phyloP scores from a whole-genome alignment of 805 yeast species.

The Nakazawaea wyomingensis region DNA sequence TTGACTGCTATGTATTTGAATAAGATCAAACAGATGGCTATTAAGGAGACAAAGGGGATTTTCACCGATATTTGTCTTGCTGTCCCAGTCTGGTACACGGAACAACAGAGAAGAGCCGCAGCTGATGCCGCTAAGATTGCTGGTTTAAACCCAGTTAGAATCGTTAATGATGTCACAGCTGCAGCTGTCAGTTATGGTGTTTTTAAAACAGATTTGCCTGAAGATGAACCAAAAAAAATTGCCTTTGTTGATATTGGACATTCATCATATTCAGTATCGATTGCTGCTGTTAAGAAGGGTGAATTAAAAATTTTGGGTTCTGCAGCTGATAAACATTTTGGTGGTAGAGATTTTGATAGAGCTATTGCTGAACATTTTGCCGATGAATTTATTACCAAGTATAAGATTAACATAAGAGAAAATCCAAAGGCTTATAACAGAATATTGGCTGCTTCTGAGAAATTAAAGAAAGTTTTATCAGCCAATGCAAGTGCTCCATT shows the following conservation, averaged over 20 bases:
- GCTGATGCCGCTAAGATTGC: slow-evolving; percentile 94
- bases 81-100: slow-evolving; percentile 97
- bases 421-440: slow-evolving; percentile 96
- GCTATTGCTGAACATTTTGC: slow-evolving; percentile 96
- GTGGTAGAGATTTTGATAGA: slow-evolving; percentile 95
- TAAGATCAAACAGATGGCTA: slow-evolving; percentile 79
- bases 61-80: slow-evolving; percentile 87
- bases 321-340: slow-evolving; percentile 92
- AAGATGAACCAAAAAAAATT: slow-evolving; percentile 82
- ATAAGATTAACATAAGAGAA: slow-evolving; percentile 85
- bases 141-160: slow-evolving; percentile 96
- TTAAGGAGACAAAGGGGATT: slow-evolving; percentile 74
- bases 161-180: slow-evolving; percentile 95
- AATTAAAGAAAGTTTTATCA: slow-evolving; percentile 90
- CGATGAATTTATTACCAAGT: slow-evolving; percentile 83
- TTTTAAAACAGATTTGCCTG: slow-evolving; percentile 94
- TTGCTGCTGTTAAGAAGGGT: slow-evolving; percentile 92
- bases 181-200: slow-evolving; percentile 99
- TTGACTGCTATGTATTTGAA: slow-evolving; percentile 91
- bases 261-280: slow-evolving; percentile 85
- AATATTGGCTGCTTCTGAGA: slow-evolving; percentile 87
- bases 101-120: slow-evolving; percentile 93
- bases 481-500: slow-evolving; percentile 95
- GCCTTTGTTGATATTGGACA: slow-evolving; percentile 97
- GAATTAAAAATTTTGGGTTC: slow-evolving; percentile 91